Evolutionary conservation across 2,329 filamentous ascomycete genomes (phyloP).

Genomic region (Leptographium galeiforme): DNA sequence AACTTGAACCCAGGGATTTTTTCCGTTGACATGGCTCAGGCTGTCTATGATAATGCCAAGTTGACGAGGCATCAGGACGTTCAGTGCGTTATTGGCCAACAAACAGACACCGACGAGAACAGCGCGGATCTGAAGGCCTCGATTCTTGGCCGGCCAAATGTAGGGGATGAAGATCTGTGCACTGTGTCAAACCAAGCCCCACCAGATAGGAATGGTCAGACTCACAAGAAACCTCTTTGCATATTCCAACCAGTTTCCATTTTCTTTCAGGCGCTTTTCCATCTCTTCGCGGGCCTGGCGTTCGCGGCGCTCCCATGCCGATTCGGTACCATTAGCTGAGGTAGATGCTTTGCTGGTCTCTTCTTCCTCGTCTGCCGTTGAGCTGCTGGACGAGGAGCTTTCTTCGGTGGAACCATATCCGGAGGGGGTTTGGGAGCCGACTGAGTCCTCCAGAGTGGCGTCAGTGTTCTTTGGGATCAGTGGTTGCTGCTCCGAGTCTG

Average conservation of each 20-base stretch:
- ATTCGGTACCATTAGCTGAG: conserved; percentile 31
- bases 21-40: conserved; percentile 36
- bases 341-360: conserved; percentile 13
- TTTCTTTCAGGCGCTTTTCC: conserved; percentile 56
- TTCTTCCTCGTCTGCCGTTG: conserved; percentile 15
- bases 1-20: conserved; percentile 38
- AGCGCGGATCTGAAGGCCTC: conserved; percentile 52
- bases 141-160: conserved; percentile 60
- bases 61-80: conserved; percentile 68
- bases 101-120: conserved; percentile 54
- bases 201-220: not conserved
- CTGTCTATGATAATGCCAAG: conserved; percentile 67
- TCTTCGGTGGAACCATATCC: conserved; percentile 31
- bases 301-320: conserved; percentile 38
- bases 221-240: conserved; percentile 54
- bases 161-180: conserved; percentile 59
- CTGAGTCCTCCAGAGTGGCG: conserved; percentile 5
- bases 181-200: not conserved
- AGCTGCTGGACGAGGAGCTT: conserved; percentile 20
- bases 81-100: conserved; percentile 56
- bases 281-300: conserved; percentile 43
- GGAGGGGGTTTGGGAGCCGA: conserved; percentile 2
- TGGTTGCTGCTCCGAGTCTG: conserved; percentile 32
- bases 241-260: conserved; percentile 67
- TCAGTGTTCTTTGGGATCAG: conserved; percentile 34